A percentile compares a stretch with the other conserved stretches of the same genome.
These are phyloP conservation scores for Pascua guehoae DNA, from an alignment of 1,284 basidiomycete genomes.

Conservation along the genomic window DNA sequence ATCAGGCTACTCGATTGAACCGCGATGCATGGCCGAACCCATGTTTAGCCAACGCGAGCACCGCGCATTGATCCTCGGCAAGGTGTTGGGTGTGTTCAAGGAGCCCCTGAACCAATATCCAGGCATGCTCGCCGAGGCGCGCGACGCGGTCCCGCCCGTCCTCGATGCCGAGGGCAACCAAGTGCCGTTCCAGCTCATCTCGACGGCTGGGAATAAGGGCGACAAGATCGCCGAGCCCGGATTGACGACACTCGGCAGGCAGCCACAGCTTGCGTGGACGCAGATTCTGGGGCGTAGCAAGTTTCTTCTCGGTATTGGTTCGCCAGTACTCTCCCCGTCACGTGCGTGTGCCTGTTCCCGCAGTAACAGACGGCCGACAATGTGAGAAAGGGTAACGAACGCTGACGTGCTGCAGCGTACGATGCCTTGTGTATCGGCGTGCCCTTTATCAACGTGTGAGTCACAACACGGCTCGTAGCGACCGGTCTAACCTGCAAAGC, in stretches of 20 bases:
- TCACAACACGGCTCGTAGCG: no score
- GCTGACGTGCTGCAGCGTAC: constrained; percentile 33
- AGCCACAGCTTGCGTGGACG: constrained; percentile 7
- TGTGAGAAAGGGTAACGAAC: neutral
- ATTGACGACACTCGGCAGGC: constrained; percentile 10
- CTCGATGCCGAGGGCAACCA: constrained; percentile 6
- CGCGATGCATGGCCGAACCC: constrained; percentile 24
- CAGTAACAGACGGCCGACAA: no score
- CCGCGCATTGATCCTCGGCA: constrained; percentile 45
- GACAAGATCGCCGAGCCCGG: constrained; percentile 1
- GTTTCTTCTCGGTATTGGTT: constrained; percentile 13
- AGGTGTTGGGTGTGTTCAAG: constrained; percentile 40
- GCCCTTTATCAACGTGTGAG: constrained; percentile 48
- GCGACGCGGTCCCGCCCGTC: constrained; percentile 6
- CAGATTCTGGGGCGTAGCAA: constrained; percentile 13
- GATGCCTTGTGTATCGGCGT: constrained; percentile 51
- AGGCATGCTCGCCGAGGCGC: constrained; percentile 4
- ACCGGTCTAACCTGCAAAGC: constrained; percentile 8
- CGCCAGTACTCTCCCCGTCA: constrained; percentile 12
- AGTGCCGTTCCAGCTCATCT: constrained; percentile 25
- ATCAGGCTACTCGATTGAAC: constrained; percentile 47
- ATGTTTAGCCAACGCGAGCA: constrained; percentile 27
- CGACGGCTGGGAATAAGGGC: constrained; percentile 20
- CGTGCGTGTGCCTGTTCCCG: constrained; percentile 4
- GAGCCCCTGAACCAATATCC: constrained; percentile 4